Conservation (phyloP, 192 early-diverging fungal species). For the Mortierella antarctica region DNA sequence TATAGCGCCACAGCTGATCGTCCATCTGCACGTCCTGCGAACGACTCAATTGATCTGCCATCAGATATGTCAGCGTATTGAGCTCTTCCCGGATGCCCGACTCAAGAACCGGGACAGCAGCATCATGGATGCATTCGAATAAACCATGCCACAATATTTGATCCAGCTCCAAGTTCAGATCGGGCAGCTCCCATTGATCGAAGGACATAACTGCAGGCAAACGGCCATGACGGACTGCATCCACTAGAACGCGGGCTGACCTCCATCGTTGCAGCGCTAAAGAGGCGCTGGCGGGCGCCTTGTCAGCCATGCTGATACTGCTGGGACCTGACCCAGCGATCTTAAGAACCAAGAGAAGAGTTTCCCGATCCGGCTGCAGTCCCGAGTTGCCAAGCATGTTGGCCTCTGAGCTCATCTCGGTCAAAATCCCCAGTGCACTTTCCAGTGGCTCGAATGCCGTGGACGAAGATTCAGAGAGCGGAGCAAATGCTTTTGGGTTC, state of each 20-base stretch:
- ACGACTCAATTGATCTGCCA: conserved; percentile 40
- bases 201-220: conserved; percentile 38
- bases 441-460: conserved; percentile 13
- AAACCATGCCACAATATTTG: conserved; percentile 35
- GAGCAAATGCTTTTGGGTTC: conserved; percentile 22
- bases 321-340: conserved; percentile 8
- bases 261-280: conserved; percentile 4
- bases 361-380: conserved; percentile 38
- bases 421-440: conserved; percentile 39
- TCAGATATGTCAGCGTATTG: conserved; percentile 20
- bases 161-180: conserved; percentile 26
- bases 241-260: conserved; percentile 27
- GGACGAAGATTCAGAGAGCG: background rate
- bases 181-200: conserved; percentile 49
- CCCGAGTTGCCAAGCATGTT: conserved; percentile 25
- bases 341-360: conserved; percentile 24
- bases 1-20: conserved; percentile 34
- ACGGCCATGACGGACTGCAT: conserved; percentile 43
- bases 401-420: conserved; percentile 48
- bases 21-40: conserved; percentile 25
- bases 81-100: conserved; percentile 6
- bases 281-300: background rate
- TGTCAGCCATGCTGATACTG: background rate
- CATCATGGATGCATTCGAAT: conserved; percentile 29
- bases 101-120: background rate